A percentile compares a stretch with the other conserved stretches of the same genome.
Conservation (phyloP, 306 rosid genomes). For the Cucumis sativus region Cucumber_9930_V3 NC_026659.2:31834001-31834500, state of each 20-base stretch:
- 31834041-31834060: neutral
- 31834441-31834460: no score
- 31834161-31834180: neutral
- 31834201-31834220: neutral
- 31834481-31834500: no score
- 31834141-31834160: neutral
- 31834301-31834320: no score
- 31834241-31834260: neutral
- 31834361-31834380: no score
- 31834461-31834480: no score
- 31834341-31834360: no score
- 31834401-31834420: no score
- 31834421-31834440: no score
- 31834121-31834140: neutral
- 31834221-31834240: neutral
- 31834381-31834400: fast-evolving
- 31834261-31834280: neutral
- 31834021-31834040: slow-evolving; percentile 9
- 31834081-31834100: neutral
- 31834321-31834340: no score
- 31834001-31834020: slow-evolving; percentile 17
- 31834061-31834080: neutral
- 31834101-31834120: neutral
- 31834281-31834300: no score
- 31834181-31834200: neutral